These are phyloP conservation scores for Paramyrothecium roridum DNA, from an alignment of 2,329 filamentous ascomycete genomes.

Conservation along the genomic window DNA sequence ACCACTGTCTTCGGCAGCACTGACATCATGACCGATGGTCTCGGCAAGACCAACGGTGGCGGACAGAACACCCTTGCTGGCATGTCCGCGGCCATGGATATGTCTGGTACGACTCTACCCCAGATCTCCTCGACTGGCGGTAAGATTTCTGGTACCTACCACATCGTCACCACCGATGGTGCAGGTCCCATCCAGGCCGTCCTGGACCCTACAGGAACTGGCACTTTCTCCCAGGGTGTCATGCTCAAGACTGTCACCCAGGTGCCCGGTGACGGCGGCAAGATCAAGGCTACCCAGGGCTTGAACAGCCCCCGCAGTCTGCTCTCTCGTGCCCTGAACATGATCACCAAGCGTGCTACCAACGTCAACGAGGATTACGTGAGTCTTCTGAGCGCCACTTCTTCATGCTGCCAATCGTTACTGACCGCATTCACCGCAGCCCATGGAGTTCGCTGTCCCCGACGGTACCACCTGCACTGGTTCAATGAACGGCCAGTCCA, in stretches of 20 bases:
- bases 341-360: slow-evolving; percentile 20
- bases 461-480: slow-evolving; percentile 35
- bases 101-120: slow-evolving; percentile 33
- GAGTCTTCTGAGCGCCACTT: slow-evolving; percentile 2
- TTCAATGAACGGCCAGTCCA: slow-evolving; percentile 23
- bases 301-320: neutral
- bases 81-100: slow-evolving; percentile 27
- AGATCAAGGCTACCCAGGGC: slow-evolving; percentile 21
- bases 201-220: slow-evolving; percentile 32
- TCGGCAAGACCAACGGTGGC: slow-evolving; percentile 30
- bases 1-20: slow-evolving; percentile 38
- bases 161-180: slow-evolving; percentile 39
- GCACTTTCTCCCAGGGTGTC: slow-evolving; percentile 25
- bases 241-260: slow-evolving; percentile 25
- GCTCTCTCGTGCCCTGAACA: neutral
- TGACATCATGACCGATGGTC: slow-evolving; percentile 30
- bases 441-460: slow-evolving; percentile 30
- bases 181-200: slow-evolving; percentile 35
- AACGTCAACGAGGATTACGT: slow-evolving; percentile 25
- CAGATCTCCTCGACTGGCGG: slow-evolving; percentile 31
- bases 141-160: slow-evolving; percentile 29
- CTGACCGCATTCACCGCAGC: slow-evolving; percentile 9
- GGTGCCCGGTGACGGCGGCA: slow-evolving; percentile 30
- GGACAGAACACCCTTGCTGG: slow-evolving; percentile 32
- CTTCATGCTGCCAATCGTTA: neutral